Conservation (phyloP, 2,329 filamentous ascomycete species). For the Bipolaris zeicola region DNA sequence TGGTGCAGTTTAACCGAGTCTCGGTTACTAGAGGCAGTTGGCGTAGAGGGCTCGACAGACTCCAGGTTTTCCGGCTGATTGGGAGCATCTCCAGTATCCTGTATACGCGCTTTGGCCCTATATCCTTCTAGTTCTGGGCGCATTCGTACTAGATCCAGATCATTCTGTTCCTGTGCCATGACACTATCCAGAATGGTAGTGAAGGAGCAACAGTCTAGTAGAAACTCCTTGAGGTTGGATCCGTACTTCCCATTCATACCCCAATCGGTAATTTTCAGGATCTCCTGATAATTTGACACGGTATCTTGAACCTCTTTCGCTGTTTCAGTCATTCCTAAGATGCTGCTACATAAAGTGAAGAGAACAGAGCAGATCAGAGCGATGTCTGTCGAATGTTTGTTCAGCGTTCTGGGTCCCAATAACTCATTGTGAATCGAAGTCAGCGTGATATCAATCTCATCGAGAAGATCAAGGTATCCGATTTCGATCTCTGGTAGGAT, state of each 20-base stretch:
- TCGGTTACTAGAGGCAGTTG: constrained; percentile 9
- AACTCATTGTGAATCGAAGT: constrained; percentile 16
- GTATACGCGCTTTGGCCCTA: constrained; percentile 23
- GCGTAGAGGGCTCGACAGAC: constrained; percentile 31
- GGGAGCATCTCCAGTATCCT: constrained; percentile 20
- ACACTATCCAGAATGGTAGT: constrained; percentile 26
- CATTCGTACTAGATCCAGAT: constrained; percentile 26
- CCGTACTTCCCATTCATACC: constrained; percentile 26
- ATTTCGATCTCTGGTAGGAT: constrained; percentile 24
- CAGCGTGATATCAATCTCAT: constrained; percentile 21
- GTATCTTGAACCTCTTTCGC: constrained; percentile 20
- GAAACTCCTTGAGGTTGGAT: constrained; percentile 20
- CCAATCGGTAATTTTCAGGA: constrained; percentile 37
- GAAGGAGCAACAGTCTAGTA: constrained; percentile 34
- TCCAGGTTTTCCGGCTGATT: constrained; percentile 34
- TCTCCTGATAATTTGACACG: constrained; percentile 4
- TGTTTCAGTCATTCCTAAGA: constrained; percentile 31
- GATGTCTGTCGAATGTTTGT: constrained; percentile 14
- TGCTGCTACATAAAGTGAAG: constrained; percentile 25
- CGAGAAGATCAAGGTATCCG: constrained; percentile 19
- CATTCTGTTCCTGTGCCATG: constrained; percentile 16
- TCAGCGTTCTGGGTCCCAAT: too few species aligned
- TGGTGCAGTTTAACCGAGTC: constrained; percentile 31
- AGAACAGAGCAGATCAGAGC: constrained; percentile 34
- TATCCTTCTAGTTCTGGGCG: constrained; percentile 29